Evolutionary conservation across 1,284 basidiomycete genomes (phyloP), one percentile per base, ranked within the genome.

Genomic region (Wallemia mellicola): DNA sequence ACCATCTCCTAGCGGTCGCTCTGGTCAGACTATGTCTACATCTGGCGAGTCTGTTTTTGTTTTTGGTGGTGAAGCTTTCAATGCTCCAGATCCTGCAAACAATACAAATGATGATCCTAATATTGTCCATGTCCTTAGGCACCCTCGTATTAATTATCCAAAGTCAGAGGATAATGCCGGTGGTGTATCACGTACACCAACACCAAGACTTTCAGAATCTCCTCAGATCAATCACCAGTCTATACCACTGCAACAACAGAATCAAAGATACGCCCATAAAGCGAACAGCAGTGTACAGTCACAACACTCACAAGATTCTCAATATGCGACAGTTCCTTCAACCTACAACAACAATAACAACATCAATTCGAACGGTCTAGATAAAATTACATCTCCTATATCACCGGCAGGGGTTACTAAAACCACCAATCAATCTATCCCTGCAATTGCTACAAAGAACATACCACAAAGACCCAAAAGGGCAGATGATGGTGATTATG

Each of bases 1-100:
- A 1, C 89, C 89, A 14, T 78, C 86, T 5, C 92, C 92, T 1
- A 81, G 77, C 60, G 86, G 87, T 15, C 78, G 92, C 59, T 89
- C 86, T 17, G 92, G 92, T 2, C 92, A 98, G 71, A 84, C 87
- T 24, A 89, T 96, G 84, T 85, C 91, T 2, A 81, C 84, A 14
- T 82, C 82, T 67, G 85, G 86, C 59, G 78, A 82, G 59, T 81
- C 83, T 66, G 83, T 98, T 11, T 85, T 87, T 64, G 88, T 96
- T 1, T 77, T 96, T 14, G 92, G 92, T 54, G 92, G 94, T 28
- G 94, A 98, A 71, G 86, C 86, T 2, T 83, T 84, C 22, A 27
- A 62, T n/a, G 9, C 57, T 60, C 55, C 55, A 24, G 62, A 62
- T 15, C 78, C 2, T 69, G 75, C 22, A 65, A 68, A 19, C 64